Conservation (phyloP, 345 rosid species). For the Citrus medica region DNA sequence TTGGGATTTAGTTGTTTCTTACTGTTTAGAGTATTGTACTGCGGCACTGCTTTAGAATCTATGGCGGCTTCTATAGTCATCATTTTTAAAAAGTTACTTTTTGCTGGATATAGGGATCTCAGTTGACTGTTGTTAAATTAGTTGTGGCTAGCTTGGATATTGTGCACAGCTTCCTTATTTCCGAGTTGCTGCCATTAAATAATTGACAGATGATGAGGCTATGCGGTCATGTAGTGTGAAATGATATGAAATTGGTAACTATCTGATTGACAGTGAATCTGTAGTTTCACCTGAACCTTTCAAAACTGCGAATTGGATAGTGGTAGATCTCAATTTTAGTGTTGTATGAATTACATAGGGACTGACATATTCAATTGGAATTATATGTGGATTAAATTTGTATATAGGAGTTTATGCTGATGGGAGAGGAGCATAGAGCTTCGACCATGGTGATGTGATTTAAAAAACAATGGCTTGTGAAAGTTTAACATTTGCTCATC, state of each 20-base stretch:
- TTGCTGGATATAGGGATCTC: background rate
- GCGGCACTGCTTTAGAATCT: conserved; percentile 7
- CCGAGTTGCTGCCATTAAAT: conserved; percentile 6
- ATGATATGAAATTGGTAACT: background rate
- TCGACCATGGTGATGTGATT: background rate
- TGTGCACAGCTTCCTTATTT: background rate
- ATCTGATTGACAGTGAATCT: background rate
- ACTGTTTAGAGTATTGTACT: background rate
- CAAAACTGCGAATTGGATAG: background rate
- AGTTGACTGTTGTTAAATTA: conserved; percentile 5
- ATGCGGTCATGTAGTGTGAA: background rate
- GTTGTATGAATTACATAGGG: background rate
- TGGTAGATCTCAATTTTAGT: background rate
- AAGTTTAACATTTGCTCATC: background rate
- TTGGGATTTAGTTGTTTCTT: background rate
- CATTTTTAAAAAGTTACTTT: background rate
- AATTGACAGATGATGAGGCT: background rate
- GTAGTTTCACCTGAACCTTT: background rate
- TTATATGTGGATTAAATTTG: background rate
- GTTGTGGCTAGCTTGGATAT: conserved; percentile 2
- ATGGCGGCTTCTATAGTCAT: background rate
- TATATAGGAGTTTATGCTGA: background rate
- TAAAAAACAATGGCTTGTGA: background rate
- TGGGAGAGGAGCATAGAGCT: background rate
- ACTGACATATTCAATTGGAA: background rate